A percentile compares a stretch with the other conserved stretches of the same genome.
Evolutionary conservation across 768 basidiomycete genomes (phyloP).

Genomic region (Infundibulicybe gibba): DNA sequence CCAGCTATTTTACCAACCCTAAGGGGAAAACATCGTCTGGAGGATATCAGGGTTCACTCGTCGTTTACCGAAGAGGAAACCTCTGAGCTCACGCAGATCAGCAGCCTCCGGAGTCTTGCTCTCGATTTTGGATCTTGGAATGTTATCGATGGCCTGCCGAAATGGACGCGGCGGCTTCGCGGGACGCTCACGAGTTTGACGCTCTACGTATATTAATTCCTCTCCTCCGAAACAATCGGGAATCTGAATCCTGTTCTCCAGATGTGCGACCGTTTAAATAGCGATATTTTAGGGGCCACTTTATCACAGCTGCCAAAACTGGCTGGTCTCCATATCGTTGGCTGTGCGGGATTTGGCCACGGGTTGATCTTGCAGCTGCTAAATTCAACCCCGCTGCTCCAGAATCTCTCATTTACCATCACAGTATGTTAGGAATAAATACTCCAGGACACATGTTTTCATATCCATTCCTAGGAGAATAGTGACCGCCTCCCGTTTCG

Average conservation of each 20-base stretch:
- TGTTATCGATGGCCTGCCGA: slow-evolving; percentile 53
- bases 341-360: slow-evolving; percentile 58
- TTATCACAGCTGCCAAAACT: slow-evolving; percentile 51
- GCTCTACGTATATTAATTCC: slow-evolving; percentile 46
- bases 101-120: slow-evolving; percentile 38
- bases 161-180: slow-evolving; percentile 44
- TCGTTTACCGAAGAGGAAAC: slow-evolving; percentile 52
- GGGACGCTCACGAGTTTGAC: slow-evolving; percentile 50
- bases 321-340: slow-evolving; percentile 55
- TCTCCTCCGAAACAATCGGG: neutral
- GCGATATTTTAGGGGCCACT: slow-evolving; percentile 40
- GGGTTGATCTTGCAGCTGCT: slow-evolving; percentile 40
- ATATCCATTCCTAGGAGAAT: slow-evolving; percentile 25
- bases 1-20: slow-evolving; percentile 43
- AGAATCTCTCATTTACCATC: slow-evolving; percentile 58
- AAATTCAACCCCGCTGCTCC: slow-evolving; percentile 48
- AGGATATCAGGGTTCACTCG: slow-evolving; percentile 45
- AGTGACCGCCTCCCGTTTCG: slow-evolving; percentile 20
- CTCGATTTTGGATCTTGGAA: slow-evolving; percentile 65
- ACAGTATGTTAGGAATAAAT: slow-evolving; percentile 35
- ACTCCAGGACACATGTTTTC: slow-evolving; percentile 4
- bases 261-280: slow-evolving; percentile 57
- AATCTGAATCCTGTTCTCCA: slow-evolving; percentile 18
- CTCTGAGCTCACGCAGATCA: slow-evolving; percentile 33
- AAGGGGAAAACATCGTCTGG: slow-evolving; percentile 38